phyloP scores from a whole-genome alignment of 1,284 basidiomycete genomes.

The Cutaneotrichosporon curvatum region DNA sequence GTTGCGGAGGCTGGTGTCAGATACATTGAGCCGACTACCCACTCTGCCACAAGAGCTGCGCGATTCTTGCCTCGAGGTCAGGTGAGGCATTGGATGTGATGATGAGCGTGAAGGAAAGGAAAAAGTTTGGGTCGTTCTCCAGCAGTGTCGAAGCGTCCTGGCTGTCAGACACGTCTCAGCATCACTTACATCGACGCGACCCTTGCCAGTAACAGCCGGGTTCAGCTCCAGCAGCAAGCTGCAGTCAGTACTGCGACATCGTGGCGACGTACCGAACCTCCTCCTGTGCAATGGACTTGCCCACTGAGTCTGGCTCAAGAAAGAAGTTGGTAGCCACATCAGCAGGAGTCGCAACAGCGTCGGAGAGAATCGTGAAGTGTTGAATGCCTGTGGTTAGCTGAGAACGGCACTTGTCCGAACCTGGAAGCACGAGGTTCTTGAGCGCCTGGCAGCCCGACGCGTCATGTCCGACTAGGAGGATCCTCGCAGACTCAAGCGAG shows the following conservation, averaged over 20 bases:
- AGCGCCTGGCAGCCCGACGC: conserved; percentile 78
- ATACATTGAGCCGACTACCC: conserved; percentile 7
- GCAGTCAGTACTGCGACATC: conserved; percentile 1
- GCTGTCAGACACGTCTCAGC: background rate
- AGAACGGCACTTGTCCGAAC: conserved; percentile 18
- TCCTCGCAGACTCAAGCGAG: conserved; percentile 76
- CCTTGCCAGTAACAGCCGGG: conserved; percentile 68
- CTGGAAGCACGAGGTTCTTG: conserved; percentile 93
- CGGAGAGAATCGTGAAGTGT: conserved; percentile 80
- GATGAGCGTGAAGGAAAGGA: conserved; percentile 64
- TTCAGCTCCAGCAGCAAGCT: conserved; percentile 74
- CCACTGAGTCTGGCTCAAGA: conserved; percentile 68
- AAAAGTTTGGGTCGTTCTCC: conserved; percentile 51
- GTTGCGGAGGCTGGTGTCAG: conserved; percentile 28
- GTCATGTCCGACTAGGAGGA: conserved; percentile 72
- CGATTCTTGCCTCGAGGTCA: conserved; percentile 54
- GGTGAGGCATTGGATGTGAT: conserved; percentile 73
- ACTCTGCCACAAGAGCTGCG: conserved; percentile 61
- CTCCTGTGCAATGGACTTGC: conserved; percentile 70
- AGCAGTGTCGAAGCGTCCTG: conserved; percentile 57
- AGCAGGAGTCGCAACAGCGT: conserved; percentile 55
- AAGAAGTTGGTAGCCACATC: conserved; percentile 98
- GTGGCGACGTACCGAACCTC: conserved; percentile 53
- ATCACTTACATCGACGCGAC: conserved; percentile 53
- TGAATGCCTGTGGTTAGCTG: conserved; percentile 57